phyloP scores from a whole-genome alignment of 345 rosid species.

The Corchorus capsularis region DNA sequence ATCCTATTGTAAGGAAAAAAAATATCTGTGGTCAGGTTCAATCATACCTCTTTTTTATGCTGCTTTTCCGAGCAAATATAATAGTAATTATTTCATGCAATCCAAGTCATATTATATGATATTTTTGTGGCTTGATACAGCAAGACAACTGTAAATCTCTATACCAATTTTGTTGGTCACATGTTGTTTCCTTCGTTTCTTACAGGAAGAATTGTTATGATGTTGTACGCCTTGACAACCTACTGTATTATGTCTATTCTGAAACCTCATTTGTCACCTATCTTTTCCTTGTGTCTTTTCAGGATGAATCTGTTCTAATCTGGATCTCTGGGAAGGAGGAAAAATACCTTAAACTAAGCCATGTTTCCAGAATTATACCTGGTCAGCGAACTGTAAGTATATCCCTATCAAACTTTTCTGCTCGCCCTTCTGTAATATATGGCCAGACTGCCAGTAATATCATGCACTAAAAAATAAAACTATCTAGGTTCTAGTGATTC shows the following conservation, averaged over 20 bases:
- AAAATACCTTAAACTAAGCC: conserved; percentile 67
- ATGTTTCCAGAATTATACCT: conserved; percentile 70
- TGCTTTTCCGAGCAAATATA: background rate
- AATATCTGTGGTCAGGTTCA: too few relatives aligned
- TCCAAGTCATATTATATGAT: background rate
- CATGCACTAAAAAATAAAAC: background rate
- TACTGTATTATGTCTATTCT: background rate
- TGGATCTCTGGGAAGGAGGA: conserved; percentile 82
- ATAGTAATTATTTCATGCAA: background rate
- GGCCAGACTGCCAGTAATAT: background rate
- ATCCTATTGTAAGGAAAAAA: background rate
- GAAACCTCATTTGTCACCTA: background rate
- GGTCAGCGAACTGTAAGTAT: conserved; percentile 82
- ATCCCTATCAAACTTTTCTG: conserved; percentile 11
- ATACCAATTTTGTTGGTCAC: conserved; percentile 19
- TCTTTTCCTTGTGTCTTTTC: conserved; percentile 23
- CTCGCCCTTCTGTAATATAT: conserved; percentile 10
- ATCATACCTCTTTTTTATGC: background rate
- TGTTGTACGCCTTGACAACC: background rate
- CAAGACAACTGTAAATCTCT: conserved; percentile 17
- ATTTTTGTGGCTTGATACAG: background rate
- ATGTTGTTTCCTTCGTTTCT: conserved; percentile 26
- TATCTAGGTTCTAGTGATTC: background rate
- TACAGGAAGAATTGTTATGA: background rate
- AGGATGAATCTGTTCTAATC: conserved; percentile 79